These are phyloP conservation scores for Mucor irregularis DNA, from an alignment of 371 early-diverging fungal species.

Conservation along the genomic window DNA sequence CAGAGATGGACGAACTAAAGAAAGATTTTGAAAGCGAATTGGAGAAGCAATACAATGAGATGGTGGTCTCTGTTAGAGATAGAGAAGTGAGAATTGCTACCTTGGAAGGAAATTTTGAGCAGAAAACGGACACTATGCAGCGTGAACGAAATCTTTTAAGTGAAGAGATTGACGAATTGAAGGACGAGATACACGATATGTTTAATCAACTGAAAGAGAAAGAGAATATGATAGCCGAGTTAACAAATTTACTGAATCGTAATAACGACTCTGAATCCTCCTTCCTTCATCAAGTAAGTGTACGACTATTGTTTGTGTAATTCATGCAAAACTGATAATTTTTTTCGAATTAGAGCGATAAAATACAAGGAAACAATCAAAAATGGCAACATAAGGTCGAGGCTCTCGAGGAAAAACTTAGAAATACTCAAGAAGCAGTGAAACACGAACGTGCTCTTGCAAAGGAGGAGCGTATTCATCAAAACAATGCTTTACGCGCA, in stretches of 20 bases:
- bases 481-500: conserved; percentile 13
- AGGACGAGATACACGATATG: conserved; percentile 9
- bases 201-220: conserved; percentile 24
- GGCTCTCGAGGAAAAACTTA: conserved; percentile 13
- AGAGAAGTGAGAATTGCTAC: conserved; percentile 41
- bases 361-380: conserved; percentile 11
- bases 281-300: neutral
- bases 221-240: conserved; percentile 12
- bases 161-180: conserved; percentile 40
- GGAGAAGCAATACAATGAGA: conserved; percentile 30
- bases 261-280: neutral
- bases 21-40: conserved; percentile 22
- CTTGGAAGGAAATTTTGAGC: conserved; percentile 37
- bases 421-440: conserved; percentile 23
- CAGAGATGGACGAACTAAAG: conserved; percentile 10
- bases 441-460: conserved; percentile 22
- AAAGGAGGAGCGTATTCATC: conserved; percentile 9
- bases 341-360: too few species aligned
- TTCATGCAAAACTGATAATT: too few species aligned
- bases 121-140: conserved; percentile 34
- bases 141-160: conserved; percentile 31
- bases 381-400: conserved; percentile 21
- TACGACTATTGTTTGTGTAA: too few species aligned
- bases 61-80: conserved; percentile 32
- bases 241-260: conserved; percentile 3